Evolutionary conservation across 2,329 filamentous ascomycete genomes (phyloP).

Genomic region (Penicillium polonicum): DNA sequence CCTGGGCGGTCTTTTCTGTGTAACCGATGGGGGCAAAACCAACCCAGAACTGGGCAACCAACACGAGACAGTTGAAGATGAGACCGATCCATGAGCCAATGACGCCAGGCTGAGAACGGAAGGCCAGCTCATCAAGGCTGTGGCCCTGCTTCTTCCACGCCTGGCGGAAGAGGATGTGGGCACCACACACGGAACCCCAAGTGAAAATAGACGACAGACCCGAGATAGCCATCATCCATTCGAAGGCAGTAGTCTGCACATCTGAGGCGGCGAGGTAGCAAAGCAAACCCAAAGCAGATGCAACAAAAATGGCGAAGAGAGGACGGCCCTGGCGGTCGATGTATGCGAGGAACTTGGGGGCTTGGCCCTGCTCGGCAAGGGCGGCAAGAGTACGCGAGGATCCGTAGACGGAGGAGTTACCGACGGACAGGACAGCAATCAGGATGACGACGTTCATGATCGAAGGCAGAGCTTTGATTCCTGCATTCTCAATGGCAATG

Average conservation of each 20-base stretch:
- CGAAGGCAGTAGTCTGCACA: constrained; percentile 63
- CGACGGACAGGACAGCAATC: constrained; percentile 83
- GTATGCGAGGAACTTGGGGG: constrained; percentile 73
- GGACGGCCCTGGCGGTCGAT: constrained; percentile 81
- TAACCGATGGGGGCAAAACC: constrained; percentile 73
- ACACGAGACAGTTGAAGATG: constrained; percentile 69
- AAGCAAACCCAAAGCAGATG: constrained; percentile 68
- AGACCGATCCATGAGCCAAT: constrained; percentile 79
- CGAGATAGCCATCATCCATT: constrained; percentile 76
- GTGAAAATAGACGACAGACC: constrained; percentile 73
- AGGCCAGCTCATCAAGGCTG: constrained; percentile 74
- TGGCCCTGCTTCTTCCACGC: constrained; percentile 73
- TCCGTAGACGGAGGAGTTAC: constrained; percentile 88
- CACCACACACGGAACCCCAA: constrained; percentile 81
- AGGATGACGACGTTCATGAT: constrained; percentile 96
- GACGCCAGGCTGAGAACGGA: constrained; percentile 74
- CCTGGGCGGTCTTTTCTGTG: constrained; percentile 41
- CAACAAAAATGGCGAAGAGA: constrained; percentile 67
- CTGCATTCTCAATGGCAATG: constrained; percentile 82
- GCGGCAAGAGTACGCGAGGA: constrained; percentile 87
- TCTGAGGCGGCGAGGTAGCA: constrained; percentile 70
- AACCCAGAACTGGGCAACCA: constrained; percentile 85
- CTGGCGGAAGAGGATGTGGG: constrained; percentile 84
- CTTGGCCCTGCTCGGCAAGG: constrained; percentile 82
- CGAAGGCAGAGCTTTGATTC: constrained; percentile 76